A percentile compares a stretch with the other conserved stretches of the same genome.
Conservation (phyloP, 2,329 filamentous ascomycete genomes). For the Fusarium nematophilum region DNA sequence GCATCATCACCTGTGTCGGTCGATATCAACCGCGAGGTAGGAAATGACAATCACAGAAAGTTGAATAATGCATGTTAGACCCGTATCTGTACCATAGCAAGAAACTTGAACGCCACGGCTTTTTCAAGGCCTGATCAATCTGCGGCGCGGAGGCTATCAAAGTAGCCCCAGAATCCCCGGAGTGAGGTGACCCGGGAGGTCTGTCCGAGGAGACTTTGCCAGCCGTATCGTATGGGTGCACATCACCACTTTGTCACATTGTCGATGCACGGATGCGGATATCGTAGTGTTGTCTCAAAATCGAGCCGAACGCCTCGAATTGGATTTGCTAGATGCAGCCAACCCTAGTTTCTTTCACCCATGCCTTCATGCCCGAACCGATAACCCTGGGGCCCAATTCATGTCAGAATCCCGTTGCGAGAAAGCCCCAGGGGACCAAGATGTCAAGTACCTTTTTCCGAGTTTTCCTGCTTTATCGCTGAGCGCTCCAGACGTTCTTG, state of each 20-base stretch:
- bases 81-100: constrained; percentile 75
- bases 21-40: constrained; percentile 4
- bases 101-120: constrained; percentile 67
- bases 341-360: constrained; percentile 55
- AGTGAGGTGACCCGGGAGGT: constrained; percentile 49
- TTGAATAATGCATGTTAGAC: constrained; percentile 60
- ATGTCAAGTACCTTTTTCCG: constrained; percentile 40
- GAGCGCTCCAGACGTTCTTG: constrained; percentile 94
- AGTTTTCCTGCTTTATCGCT: constrained; percentile 61
- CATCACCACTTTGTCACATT: constrained; percentile 45
- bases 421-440: constrained; percentile 38
- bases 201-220: constrained; percentile 66
- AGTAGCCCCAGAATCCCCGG: constrained; percentile 67
- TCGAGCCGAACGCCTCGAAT: constrained; percentile 61
- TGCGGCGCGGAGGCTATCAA: constrained; percentile 69
- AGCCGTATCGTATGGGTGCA: constrained; percentile 58
- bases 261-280: constrained; percentile 41
- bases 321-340: constrained; percentile 58
- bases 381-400: constrained; percentile 43
- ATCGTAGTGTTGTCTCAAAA: constrained; percentile 55
- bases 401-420: constrained; percentile 42
- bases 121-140: constrained; percentile 69
- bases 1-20: not conserved
- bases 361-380: constrained; percentile 53
- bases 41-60: constrained; percentile 9